Base-by-base conservation (phyloP, 805 yeast species). In the Candida takata region DNA sequence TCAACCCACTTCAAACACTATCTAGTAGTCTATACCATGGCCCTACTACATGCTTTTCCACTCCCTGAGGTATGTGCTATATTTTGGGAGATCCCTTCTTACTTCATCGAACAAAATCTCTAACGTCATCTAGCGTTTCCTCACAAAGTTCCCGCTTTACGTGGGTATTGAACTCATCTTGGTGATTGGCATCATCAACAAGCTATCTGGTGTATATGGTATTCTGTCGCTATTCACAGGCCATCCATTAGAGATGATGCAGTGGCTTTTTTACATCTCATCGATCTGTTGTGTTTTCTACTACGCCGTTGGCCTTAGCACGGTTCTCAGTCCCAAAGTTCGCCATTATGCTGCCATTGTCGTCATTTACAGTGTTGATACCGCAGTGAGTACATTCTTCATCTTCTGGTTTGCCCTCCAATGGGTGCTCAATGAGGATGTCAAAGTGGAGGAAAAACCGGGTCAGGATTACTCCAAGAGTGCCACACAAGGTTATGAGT, bases 121-220 rank as follows among this genome's bases (percentile, higher is more conserved):
- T 20, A 15, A 55, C 10, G 10, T 10, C 43, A 75, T 76, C 70
- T 69, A 52, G 45, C 38, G 25, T 8, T 85, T 85, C 55, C 54
- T 84, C n/a, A 78, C 79, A 11, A 51, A 70, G 35, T 60, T 85
- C 4, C 96, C 97, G 5, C 69, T 90, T 18, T 85, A 82, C 52
- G 68, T 83, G 17, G 97, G 97, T 11, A 95, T 87, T 17, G 97
- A 90, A 57, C 57, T 85, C 2, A 74, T 82, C 15, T 66, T 87
- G 5, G 80, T 84, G 1, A 66, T 84, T 25, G 82, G 88, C 12
- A 71, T 87, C 25, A 68, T 88, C 44, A 90, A 90, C 64, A 88
- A 88, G 55, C 84, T 88, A 46, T 78, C 95, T 40, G 96, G 97
- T 8, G 66, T 78, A 15, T 90, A 81, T 58, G 98, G 97, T 20